Evolutionary conservation across 768 basidiomycete genomes (phyloP), one percentile per base, ranked within the genome.

Genomic region (Kwoniella europaea): DNA sequence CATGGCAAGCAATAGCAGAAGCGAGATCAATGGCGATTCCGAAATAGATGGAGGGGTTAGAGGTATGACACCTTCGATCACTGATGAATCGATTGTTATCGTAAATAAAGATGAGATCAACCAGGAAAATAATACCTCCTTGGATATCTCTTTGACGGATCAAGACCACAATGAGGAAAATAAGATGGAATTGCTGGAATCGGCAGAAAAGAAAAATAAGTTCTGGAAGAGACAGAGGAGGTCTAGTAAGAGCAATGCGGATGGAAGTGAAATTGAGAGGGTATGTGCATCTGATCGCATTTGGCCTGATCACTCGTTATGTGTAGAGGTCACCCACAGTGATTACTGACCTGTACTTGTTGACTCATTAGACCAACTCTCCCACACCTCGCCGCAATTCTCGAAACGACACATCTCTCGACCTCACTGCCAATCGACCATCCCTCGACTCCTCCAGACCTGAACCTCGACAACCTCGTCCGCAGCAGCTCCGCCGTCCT

Each of bases 191-290:
- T 20, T 71, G 20, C 50, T 73, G 24, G 71, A 76, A n/a, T 68
- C 68, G n/a, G 63, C 69, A 2, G 72, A 73, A 27, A 75, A 77
- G 67, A 67, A 69, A 46, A 64, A 64, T 29, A 69, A 64, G 55
- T 76, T 74, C 52, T 78, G 74, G 74, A 71, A 74, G 59, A 72
- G 68, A 57, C 60, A 50, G 3, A 64, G 76, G 64, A 44, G 73
- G 24, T 44, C 50, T 12, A 74, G 73, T 18, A 60, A 53, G 54
- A 71, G 67, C n/a, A 15, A 55, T 35, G 67, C 57, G 35, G 76
- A 72, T 4, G 13, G 16, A 18, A 57, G 13, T 12, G 75, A 68
- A 3, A 62, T 74, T 9, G 57, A 59, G 5, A 43, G 70, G 59
- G 76, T 77, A 27, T 63, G 76, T 68, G 15, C 42, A 46, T 43